phyloP scores from a whole-genome alignment of 2,329 filamentous ascomycete species.

The Fusarium marasasianum region DNA sequence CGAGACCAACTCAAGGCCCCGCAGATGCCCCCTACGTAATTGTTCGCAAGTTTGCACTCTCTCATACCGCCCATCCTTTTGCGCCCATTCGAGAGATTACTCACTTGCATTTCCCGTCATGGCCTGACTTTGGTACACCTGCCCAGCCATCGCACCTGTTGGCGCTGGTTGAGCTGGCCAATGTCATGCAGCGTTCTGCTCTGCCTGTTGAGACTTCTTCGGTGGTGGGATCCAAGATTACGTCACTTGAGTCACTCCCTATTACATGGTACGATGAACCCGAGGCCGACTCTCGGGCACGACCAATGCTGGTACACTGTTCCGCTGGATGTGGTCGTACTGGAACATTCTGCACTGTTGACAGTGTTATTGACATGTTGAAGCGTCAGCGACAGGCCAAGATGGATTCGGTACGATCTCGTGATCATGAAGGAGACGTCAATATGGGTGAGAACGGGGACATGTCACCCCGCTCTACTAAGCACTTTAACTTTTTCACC shows the following conservation, averaged over 20 bases:
- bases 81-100: conserved; percentile 90
- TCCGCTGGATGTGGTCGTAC: conserved; percentile 96
- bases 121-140: conserved; percentile 96
- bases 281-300: conserved; percentile 59
- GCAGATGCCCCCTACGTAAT: conserved; percentile 78
- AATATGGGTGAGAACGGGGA: conserved; percentile 52
- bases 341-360: conserved; percentile 95
- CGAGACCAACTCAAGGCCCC: conserved; percentile 42
- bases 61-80: conserved; percentile 81
- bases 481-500: conserved; percentile 38
- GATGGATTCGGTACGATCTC: conserved; percentile 24
- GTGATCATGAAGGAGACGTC: conserved; percentile 56
- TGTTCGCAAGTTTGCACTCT: conserved; percentile 86
- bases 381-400: conserved; percentile 76
- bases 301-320: conserved; percentile 92
- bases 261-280: conserved; percentile 68
- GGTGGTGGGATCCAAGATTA: conserved; percentile 45
- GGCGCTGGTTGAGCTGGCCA: conserved; percentile 88
- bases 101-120: conserved; percentile 93
- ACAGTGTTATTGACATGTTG: conserved; percentile 95
- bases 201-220: conserved; percentile 57
- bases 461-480: conserved; percentile 43
- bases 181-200: conserved; percentile 72
- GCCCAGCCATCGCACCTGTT: conserved; percentile 89
- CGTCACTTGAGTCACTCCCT: conserved; percentile 44